Evolutionary conservation across 2,329 filamentous ascomycete species (phyloP).

Genomic region (Penicillium sp.): DNA sequence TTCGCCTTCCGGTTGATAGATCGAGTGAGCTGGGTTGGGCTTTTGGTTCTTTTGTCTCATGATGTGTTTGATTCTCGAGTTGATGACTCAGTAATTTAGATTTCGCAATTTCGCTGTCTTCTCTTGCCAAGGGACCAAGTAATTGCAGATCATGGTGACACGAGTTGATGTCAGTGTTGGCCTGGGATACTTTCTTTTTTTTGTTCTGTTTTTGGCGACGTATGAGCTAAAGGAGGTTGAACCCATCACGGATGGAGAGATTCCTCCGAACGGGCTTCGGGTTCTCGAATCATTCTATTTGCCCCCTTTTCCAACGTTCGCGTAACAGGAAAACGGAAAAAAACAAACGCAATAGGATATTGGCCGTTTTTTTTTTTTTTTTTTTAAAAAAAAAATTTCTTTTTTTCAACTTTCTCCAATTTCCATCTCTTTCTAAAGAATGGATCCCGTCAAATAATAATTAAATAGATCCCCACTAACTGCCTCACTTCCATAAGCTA

Average conservation of each 20-base stretch:
- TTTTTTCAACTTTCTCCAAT: background rate
- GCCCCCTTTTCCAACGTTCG: background rate
- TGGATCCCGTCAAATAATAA: background rate
- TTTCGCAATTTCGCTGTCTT: background rate
- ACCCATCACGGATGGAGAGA: background rate
- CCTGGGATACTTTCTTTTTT: background rate
- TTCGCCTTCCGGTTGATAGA: background rate
- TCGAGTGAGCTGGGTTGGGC: background rate
- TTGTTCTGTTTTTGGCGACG: background rate
- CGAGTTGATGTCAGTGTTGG: conserved; percentile 1
- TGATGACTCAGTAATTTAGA: background rate
- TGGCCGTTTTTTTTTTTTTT: background rate
- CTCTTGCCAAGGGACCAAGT: background rate
- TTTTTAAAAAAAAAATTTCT: no score
- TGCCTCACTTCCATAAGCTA: background rate
- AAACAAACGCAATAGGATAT: background rate
- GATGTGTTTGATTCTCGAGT: background rate
- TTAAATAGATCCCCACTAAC: background rate
- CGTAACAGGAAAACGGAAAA: background rate
- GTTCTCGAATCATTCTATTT: background rate
- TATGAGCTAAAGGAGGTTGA: background rate
- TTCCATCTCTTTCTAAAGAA: background rate
- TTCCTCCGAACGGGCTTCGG: conserved; percentile 1
- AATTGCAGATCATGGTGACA: conserved; percentile 1
- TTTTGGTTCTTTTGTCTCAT: background rate